Base-by-base conservation (phyloP, 2,329 filamentous ascomycete genomes). In the Intubia oerlemansii region DNA sequence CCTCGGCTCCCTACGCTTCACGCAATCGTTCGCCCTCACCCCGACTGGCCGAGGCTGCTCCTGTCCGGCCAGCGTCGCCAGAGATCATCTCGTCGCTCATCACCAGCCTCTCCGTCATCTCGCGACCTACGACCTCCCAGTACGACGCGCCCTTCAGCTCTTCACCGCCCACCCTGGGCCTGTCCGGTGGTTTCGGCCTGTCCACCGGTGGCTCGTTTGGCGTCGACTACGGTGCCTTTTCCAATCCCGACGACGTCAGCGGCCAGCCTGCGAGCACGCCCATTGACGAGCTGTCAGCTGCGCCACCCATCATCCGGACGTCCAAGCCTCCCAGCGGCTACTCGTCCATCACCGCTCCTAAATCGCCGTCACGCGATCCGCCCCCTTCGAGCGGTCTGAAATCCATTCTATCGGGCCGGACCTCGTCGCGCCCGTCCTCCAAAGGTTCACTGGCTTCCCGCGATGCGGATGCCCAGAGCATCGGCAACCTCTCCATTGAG, bases 271-370 rank as follows among this genome's bases (percentile, higher is more conserved):
- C 59, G 20, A 45, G 50, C 33, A 40, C 54, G 5, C 54, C 60
- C 9, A 49, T 71, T 37, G 61, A 71, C 49, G 63, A 73, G 31
- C 51, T 71, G 25, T 60, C 68, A 17, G 67, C 68, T 14, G 54
- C 56, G 27, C 54, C 80, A 10, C 81, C 82, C 12, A 65, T 85
- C 31, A 65, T 90, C 40, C 72, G 75, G 37, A 91, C 84, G 18
- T 67, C 80, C 18, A 84, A 84, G 47, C 75, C 73, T 7, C 78
- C 78, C 1, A 80, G 76, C 28, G 78, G 77, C 30, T 67, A 71
- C 41, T 82, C 77, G 16, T 53, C 70, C 12, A 51, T 78, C 29
- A 81, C 74, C n/a, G 65, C 71, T 1, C 60, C 61, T 33, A 69
- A 58, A 36, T 66, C 54, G 17, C 55, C 59, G 13, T 50, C 51